phyloP scores from a whole-genome alignment of 768 basidiomycete genomes.

The Gloeopeniophorella convolvens region DNA sequence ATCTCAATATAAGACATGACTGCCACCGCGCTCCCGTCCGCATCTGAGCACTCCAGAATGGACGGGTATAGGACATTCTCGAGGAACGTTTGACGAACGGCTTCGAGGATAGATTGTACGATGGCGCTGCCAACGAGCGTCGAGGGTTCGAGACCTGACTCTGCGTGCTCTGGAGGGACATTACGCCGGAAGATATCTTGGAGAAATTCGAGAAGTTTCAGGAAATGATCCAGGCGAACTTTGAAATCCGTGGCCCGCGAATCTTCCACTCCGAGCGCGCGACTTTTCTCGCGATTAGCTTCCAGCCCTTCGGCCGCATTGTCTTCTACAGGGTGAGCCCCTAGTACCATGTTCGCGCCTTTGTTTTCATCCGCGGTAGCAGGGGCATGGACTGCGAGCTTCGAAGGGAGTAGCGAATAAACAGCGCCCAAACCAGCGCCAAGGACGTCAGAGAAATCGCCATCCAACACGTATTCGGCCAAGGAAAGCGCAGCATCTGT shows the following conservation, averaged over 20 bases:
- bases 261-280: constrained; percentile 65
- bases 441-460: constrained; percentile 98
- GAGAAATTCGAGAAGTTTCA: constrained; percentile 86
- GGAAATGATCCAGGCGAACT: constrained; percentile 76
- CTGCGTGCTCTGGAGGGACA: constrained; percentile 31
- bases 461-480: constrained; percentile 89
- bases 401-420: constrained; percentile 85
- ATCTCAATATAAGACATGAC: constrained; percentile 94
- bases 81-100: constrained; percentile 79
- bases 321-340: constrained; percentile 50
- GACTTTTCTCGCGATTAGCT: constrained; percentile 42
- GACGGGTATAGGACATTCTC: constrained; percentile 93
- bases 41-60: constrained; percentile 85
- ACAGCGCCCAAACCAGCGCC: constrained; percentile 90
- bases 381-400: constrained; percentile 62
- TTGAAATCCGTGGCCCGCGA: constrained; percentile 72
- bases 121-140: constrained; percentile 72
- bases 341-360: constrained; percentile 64
- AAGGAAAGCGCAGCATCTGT: constrained; percentile 81
- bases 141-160: constrained; percentile 49
- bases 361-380: constrained; percentile 33
- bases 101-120: constrained; percentile 74
- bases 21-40: constrained; percentile 92
- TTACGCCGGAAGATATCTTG: constrained; percentile 83
- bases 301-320: constrained; percentile 49